These are phyloP conservation scores for Odontarrhena argentea DNA, from an alignment of 345 rosid genomes.

Conservation along the genomic window DNA sequence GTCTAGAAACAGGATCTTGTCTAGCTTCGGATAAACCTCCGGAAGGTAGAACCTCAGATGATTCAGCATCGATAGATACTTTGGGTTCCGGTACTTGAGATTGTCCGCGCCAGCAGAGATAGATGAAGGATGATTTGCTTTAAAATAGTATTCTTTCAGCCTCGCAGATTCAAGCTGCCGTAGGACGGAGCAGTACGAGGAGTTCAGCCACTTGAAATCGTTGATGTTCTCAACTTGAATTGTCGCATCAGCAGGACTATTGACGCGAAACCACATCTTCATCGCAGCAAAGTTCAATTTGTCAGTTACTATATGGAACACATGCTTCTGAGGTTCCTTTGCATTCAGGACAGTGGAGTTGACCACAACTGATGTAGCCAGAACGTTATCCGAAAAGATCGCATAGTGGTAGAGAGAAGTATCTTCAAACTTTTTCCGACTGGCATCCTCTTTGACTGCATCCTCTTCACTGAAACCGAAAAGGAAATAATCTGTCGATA, in stretches of 20 bases:
- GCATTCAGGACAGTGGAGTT: conserved; percentile 81
- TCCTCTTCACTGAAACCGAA: conserved; percentile 44
- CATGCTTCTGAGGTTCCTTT: conserved; percentile 76
- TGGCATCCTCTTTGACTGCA: conserved; percentile 46
- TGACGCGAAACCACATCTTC: conserved; percentile 79
- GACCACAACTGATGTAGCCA: conserved; percentile 94
- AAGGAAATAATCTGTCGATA: conserved; percentile 75
- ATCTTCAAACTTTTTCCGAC: conserved; percentile 63
- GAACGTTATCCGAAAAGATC: conserved; percentile 90
- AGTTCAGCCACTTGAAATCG: conserved; percentile 81
- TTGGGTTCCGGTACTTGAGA: conserved; percentile 87
- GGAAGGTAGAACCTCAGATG: conserved; percentile 91
- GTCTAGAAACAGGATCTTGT: conserved; percentile 77
- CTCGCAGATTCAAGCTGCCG: conserved; percentile 87
- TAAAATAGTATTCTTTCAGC: conserved; percentile 81
- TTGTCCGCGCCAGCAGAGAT: conserved; percentile 66
- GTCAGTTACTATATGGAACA: conserved; percentile 94
- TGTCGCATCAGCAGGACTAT: conserved; percentile 60
- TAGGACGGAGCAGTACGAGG: conserved; percentile 80
- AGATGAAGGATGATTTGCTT: conserved; percentile 73
- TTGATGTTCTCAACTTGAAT: conserved; percentile 72
- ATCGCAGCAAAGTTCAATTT: conserved; percentile 73
- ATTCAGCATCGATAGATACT: conserved; percentile 83
- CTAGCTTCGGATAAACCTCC: conserved; percentile 77
- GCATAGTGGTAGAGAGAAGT: conserved; percentile 90